phyloP scores from a whole-genome alignment of 768 basidiomycete species.

The Mycena filopes region DNA sequence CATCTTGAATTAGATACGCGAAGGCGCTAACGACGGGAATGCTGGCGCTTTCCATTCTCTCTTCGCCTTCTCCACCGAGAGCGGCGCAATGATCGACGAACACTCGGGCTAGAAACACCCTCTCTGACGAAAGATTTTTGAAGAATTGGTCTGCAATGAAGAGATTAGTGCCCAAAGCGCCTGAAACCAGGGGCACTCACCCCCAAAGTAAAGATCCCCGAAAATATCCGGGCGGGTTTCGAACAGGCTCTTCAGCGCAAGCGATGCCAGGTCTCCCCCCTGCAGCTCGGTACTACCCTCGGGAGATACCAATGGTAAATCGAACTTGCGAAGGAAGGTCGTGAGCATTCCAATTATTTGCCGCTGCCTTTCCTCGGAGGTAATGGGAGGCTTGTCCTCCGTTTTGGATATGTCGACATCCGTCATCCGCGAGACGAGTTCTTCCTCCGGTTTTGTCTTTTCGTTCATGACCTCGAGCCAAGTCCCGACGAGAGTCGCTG shows the following conservation, averaged over 20 bases:
- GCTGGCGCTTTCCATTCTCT: conserved; percentile 68
- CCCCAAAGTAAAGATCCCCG: conserved; percentile 73
- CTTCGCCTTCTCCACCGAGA: conserved; percentile 53
- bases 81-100: conserved; percentile 82
- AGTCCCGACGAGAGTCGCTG: conserved; percentile 72
- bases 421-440: conserved; percentile 31
- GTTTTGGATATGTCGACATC: conserved; percentile 37
- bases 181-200: conserved; percentile 50
- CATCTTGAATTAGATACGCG: conserved; percentile 77
- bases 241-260: conserved; percentile 81
- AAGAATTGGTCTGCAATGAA: conserved; percentile 73
- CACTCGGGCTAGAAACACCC: conserved; percentile 83
- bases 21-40: conserved; percentile 88
- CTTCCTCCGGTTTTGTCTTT: conserved; percentile 46
- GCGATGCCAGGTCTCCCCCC: conserved; percentile 60
- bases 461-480: conserved; percentile 78
- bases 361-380: conserved; percentile 29
- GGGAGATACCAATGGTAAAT: conserved; percentile 60
- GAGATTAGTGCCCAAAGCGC: background rate
- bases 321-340: conserved; percentile 66
- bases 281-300: conserved; percentile 33
- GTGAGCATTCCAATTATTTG: conserved; percentile 51
- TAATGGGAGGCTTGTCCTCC: conserved; percentile 35
- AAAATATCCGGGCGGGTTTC: conserved; percentile 71
- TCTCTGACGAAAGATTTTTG: conserved; percentile 74